Percentiles rank a stretch among this genome's conserved stretches.
These are phyloP conservation scores for Arctostaphylos glauca DNA, from an alignment of 148 eudicot genomes.

Conservation along the genomic window DNA sequence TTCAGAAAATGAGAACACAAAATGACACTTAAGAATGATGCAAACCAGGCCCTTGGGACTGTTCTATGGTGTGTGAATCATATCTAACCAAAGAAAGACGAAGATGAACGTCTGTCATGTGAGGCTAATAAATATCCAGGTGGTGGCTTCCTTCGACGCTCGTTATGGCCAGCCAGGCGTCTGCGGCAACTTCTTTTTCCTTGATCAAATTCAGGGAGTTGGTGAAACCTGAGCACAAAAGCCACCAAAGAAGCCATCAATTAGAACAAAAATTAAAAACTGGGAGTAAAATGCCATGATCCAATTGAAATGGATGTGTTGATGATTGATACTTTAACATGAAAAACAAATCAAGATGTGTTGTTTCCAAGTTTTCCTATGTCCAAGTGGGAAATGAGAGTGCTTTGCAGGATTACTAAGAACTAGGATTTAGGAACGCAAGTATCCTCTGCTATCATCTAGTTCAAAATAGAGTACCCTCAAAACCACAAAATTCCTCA, in stretches of 20 bases:
- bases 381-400: neutral
- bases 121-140: slow-evolving; percentile 70
- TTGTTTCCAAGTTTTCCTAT: neutral
- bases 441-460: neutral
- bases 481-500: neutral
- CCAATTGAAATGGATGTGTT: neutral
- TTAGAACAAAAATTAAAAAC: neutral
- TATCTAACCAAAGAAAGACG: slow-evolving; percentile 53
- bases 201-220: slow-evolving; percentile 81
- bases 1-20: neutral
- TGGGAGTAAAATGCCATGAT: neutral
- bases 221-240: slow-evolving; percentile 65
- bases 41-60: neutral
- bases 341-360: neutral
- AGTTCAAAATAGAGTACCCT: neutral
- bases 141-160: slow-evolving; percentile 92
- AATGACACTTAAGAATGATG: neutral
- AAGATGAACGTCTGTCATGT: slow-evolving; percentile 54
- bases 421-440: neutral
- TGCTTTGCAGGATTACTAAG: neutral
- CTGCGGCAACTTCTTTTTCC: slow-evolving; percentile 93
- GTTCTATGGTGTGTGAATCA: neutral
- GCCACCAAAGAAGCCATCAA: slow-evolving; percentile 14
- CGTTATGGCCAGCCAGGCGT: slow-evolving; percentile 92
- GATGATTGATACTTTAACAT: neutral